phyloP scores from a whole-genome alignment of 192 early-diverging fungal species.

The Oehlia diaphana region DNA sequence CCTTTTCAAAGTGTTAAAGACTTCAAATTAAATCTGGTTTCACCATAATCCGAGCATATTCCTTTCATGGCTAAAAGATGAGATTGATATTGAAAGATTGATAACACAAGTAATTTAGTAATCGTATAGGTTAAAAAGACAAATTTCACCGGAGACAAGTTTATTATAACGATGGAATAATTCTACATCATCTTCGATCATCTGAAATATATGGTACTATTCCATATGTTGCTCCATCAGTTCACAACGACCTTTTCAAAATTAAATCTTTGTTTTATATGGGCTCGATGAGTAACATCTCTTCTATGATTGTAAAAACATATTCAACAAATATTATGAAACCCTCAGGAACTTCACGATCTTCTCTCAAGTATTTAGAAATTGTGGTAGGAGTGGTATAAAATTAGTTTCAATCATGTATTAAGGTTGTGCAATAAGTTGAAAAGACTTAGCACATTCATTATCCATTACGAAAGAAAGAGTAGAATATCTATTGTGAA shows the following conservation, averaged over 20 bases:
- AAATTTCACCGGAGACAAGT: slow-evolving; percentile 24
- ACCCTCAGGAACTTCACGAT: slow-evolving; percentile 11
- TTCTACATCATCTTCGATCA: slow-evolving; percentile 26
- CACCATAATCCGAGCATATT: slow-evolving; percentile 20
- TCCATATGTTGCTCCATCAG: too few species aligned
- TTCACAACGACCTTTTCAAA: too few species aligned
- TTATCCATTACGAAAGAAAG: slow-evolving; percentile 18
- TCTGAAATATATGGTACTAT: background rate
- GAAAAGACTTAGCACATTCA: slow-evolving; percentile 18
- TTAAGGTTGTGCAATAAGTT: slow-evolving; percentile 25
- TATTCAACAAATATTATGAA: background rate
- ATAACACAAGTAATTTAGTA: slow-evolving; percentile 12
- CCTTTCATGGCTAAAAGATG: slow-evolving; percentile 19
- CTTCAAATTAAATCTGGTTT: slow-evolving; percentile 20
- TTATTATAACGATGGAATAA: slow-evolving; percentile 20
- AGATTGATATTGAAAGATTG: slow-evolving; percentile 27
- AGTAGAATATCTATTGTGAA: background rate
- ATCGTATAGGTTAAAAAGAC: slow-evolving; percentile 23
- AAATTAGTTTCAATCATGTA: slow-evolving; percentile 24
- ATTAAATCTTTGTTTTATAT: too few species aligned
- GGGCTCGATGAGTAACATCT: too few species aligned
- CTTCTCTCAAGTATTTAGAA: slow-evolving; percentile 18
- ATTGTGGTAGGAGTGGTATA: slow-evolving; percentile 11
- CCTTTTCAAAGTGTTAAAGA: slow-evolving; percentile 4
- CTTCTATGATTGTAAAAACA: slow-evolving; percentile 12